Conservation (phyloP, 2,329 filamentous ascomycete species). For the Phoma sp. region DNA sequence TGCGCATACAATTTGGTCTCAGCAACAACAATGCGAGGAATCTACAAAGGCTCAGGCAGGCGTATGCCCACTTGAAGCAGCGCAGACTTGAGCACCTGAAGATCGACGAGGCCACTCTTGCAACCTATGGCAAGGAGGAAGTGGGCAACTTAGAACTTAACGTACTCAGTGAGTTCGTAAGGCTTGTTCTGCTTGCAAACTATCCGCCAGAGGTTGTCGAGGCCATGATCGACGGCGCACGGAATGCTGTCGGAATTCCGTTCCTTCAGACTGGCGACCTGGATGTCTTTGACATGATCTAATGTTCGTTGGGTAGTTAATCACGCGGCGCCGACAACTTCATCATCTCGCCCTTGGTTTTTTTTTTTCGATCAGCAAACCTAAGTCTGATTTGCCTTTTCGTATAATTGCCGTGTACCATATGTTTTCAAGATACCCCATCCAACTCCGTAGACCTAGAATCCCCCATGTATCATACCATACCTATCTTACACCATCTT, state of each 20-base stretch:
- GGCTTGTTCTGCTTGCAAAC: conserved; percentile 35
- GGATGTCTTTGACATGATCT: conserved; percentile 4
- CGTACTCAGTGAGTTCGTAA: conserved; percentile 42
- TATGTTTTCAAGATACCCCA: conserved; percentile 24
- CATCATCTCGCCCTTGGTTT: background rate
- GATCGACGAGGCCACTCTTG: conserved; percentile 19
- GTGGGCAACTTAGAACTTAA: conserved; percentile 36
- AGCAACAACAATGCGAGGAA: conserved; percentile 22
- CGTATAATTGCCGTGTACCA: conserved; percentile 6
- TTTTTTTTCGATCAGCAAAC: background rate
- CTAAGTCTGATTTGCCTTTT: background rate
- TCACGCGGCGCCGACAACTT: no score
- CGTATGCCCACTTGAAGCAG: conserved; percentile 32
- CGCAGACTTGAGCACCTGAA: conserved; percentile 29
- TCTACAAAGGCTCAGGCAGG: conserved; percentile 9
- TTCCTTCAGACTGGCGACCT: conserved; percentile 41
- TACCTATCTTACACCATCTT: conserved; percentile 10
- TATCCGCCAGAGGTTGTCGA: conserved; percentile 36
- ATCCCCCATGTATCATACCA: conserved; percentile 2
- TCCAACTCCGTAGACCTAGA: conserved; percentile 18
- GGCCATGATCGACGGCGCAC: conserved; percentile 39
- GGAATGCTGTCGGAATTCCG: conserved; percentile 32
- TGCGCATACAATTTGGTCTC: conserved; percentile 23
- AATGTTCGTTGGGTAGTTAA: background rate
- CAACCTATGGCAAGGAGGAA: conserved; percentile 28